phyloP scores from a whole-genome alignment of 176 grass and related monocot species.

The Microstegium vimineum region DNA sequence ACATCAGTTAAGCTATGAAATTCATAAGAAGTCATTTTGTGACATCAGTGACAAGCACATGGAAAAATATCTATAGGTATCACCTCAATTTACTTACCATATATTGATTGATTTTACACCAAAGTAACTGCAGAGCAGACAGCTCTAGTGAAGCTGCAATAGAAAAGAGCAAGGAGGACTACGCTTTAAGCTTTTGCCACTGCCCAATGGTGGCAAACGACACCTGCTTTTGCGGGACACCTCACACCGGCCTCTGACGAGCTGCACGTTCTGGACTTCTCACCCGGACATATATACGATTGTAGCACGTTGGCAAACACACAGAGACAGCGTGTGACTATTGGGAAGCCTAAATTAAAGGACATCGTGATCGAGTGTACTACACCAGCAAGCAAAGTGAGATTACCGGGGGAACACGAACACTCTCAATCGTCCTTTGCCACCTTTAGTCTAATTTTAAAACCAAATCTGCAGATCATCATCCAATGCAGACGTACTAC shows the following conservation, averaged over 20 bases:
- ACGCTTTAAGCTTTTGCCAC: conserved; percentile 3
- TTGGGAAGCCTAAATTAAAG: conserved; percentile 30
- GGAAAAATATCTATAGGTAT: neutral
- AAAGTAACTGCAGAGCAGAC: neutral
- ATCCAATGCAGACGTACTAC: neutral
- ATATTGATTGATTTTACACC: neutral
- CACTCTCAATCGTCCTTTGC: neutral
- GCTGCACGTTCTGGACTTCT: neutral
- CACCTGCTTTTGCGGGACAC: neutral
- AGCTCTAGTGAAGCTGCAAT: neutral
- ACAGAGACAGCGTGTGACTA: neutral
- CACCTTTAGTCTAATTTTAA: neutral
- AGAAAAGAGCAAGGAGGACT: neutral
- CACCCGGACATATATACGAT: neutral
- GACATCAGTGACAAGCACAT: too few relatives aligned
- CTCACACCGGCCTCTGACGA: too few relatives aligned
- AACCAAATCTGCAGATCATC: conserved; percentile 13
- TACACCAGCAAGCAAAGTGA: neutral
- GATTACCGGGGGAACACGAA: neutral
- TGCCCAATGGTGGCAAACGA: neutral
- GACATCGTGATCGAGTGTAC: neutral
- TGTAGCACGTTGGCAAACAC: neutral
- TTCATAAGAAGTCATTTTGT: too few relatives aligned
- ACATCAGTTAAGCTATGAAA: neutral
- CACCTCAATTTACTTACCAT: neutral